Evolutionary conservation across 2,329 filamentous ascomycete genomes (phyloP), one percentile per base, ranked within the genome.

Genomic region (Fonsecaea multimorphosa): DNA sequence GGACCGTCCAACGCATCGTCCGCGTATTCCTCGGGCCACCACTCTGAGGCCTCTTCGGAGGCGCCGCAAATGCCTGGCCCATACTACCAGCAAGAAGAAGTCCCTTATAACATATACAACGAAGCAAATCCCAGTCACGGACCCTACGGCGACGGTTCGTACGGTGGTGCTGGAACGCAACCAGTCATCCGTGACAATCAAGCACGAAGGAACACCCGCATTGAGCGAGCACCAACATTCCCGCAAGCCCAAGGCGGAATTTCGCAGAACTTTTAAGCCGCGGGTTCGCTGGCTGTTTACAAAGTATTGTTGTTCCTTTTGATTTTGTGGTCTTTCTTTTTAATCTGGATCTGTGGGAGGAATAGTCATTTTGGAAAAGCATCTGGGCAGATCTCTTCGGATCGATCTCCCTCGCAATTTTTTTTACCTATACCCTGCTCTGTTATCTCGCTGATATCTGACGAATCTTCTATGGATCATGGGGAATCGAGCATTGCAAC

Each of bases 1-100:
- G 95, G 95, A 1, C 89, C 92, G 1, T 98, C 94, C 5, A 98
- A 98, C 74, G 95, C 95, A 5, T 99, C 95, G 0, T 98, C 95
- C 0, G 93, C 92, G 1, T 99, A 98, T 80, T 97, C 93, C 70
- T 89, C 87, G 52, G 68, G 68, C 31, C 68, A 66, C 55, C 64
- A 65, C 9, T 97, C 94, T 0, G 86, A 89, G 67, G 78, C 81
- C 22, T 88, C 86, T 14, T 83, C 82, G 22, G 85, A 87, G 51
- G 82, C 81, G 61, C 69, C 65, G 14, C 62, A 67, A 44, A 79
- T 84, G 74, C 80, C 81, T 61, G 76, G 80, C 27, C 80, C 81
- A 61, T 81, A 83, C 51, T 85, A 84, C 74, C 85, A 85, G 71
- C 85, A 85, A 71, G 79, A 83, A 34, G 82, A 85, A 63, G 82